Evolutionary conservation across 1,284 basidiomycete genomes (phyloP).

Genomic region (Ceratobasidium sp.): DNA sequence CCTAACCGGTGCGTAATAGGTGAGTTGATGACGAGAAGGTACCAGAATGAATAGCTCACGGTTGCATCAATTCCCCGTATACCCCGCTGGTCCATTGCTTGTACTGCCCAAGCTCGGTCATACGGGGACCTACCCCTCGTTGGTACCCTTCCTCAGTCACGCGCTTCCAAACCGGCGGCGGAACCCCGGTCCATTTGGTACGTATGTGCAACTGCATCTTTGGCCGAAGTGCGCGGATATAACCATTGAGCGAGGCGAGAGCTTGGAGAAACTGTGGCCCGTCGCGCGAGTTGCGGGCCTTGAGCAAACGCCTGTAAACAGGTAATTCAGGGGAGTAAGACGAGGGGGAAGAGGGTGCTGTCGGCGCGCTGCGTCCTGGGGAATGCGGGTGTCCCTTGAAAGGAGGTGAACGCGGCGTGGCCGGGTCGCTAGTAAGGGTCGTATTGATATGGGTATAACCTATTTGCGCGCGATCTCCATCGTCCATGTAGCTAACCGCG

Average conservation of each 20-base stretch:
- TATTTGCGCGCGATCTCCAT: constrained; percentile 47
- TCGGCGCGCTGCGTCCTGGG: constrained; percentile 11
- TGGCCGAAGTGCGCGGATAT: constrained; percentile 43
- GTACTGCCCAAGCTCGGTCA: constrained; percentile 49
- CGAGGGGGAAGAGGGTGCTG: constrained; percentile 18
- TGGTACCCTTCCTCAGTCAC: constrained; percentile 50
- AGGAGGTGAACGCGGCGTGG: constrained; percentile 38
- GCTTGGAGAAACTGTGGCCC: constrained; percentile 49
- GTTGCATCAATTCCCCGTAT: constrained; percentile 51
- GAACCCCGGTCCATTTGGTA: constrained; percentile 46
- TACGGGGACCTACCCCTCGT: constrained; percentile 49
- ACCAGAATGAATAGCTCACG: constrained; percentile 41
- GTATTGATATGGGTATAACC: constrained; percentile 38
- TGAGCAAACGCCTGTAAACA: constrained; percentile 42
- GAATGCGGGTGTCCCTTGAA: constrained; percentile 37
- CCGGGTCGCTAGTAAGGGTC: constrained; percentile 3
- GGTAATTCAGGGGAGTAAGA: constrained; percentile 27
- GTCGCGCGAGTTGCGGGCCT: constrained; percentile 48
- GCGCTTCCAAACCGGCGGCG: constrained; percentile 48
- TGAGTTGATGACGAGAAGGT: constrained; percentile 2
- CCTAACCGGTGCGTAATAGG: constrained; percentile 19
- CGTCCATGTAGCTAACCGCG: constrained; percentile 48
- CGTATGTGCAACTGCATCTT: constrained; percentile 44
- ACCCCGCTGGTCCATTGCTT: constrained; percentile 49
- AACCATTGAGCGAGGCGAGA: constrained; percentile 44